Evolutionary conservation across 2,329 filamentous ascomycete genomes (phyloP), one percentile per base, ranked within the genome.

Genomic region (Periconia sp.): DNA sequence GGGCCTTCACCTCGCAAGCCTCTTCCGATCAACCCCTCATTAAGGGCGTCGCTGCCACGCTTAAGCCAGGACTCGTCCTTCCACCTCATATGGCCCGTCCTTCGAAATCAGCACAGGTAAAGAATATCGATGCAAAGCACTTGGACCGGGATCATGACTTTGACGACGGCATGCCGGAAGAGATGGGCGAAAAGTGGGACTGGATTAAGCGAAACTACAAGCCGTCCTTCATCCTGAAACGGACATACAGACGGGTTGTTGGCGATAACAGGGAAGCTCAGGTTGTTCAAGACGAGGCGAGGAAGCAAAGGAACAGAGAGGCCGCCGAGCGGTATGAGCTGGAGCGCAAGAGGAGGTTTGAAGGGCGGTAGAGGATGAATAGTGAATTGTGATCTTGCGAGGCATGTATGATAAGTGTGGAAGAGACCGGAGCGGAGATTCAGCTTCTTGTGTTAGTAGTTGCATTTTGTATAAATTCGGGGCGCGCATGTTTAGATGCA

Each of bases 121-220:
- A 37, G 33, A 37, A 37, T 11, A 6, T 11, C 23, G 23, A 27
- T 27, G 23, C 8, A 27, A 27, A 27, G 44, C 30, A 2, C 42
- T 7, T 9, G 23, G 49, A 47, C 17, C 43, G 44, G 13, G 53
- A 51, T 41, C 18, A 18, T n/a, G 51, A 53, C 27, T 49, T 18
- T 20, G 47, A 57, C 13, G 20, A 43, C 13, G 55, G 42, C 6
- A 45, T 41, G 35, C 30, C 45, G 17, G 20, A 23, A 10, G 47
- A 40, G 9, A 14, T 52, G 9, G 20, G 18, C n/a, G 53, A 64
- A 40, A 66, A 63, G 50, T 41, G 66, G 41, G 61, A 66, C 33
- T 70, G 64, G 56, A 59, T 66, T 50, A 54, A 61, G 41, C 55
- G 62, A 42, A 69, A 68, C 49, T 70, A 66, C 54, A 55, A 57